Conservation (phyloP, 2,329 filamentous ascomycete genomes). For the Phoma sp. region DNA sequence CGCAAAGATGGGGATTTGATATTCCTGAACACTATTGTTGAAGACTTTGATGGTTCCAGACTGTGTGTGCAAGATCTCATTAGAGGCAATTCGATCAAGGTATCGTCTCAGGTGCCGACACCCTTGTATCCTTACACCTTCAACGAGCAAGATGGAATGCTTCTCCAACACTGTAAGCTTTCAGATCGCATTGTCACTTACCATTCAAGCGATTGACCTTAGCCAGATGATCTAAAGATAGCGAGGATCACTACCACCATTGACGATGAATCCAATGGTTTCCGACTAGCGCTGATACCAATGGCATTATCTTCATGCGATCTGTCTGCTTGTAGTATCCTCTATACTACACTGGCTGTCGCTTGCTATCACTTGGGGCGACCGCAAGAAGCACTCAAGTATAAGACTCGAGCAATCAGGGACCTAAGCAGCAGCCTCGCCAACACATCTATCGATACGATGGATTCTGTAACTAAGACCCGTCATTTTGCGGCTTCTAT, state of each 20-base stretch:
- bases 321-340: slow-evolving; percentile 47
- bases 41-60: slow-evolving; percentile 20
- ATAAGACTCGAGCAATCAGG: slow-evolving; percentile 53
- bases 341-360: slow-evolving; percentile 55
- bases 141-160: slow-evolving; percentile 28
- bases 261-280: slow-evolving; percentile 54
- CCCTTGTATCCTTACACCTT: background rate
- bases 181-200: no score
- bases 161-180: slow-evolving; percentile 5
- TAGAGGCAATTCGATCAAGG: background rate
- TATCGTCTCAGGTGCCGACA: background rate
- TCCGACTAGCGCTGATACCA: slow-evolving; percentile 54
- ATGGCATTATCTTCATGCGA: slow-evolving; percentile 51
- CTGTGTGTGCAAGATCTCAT: slow-evolving; percentile 1
- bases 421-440: slow-evolving; percentile 49
- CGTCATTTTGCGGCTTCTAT: slow-evolving; percentile 56
- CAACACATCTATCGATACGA: slow-evolving; percentile 3
- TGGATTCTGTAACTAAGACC: slow-evolving; percentile 40
- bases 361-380: slow-evolving; percentile 53
- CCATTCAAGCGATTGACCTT: slow-evolving; percentile 39
- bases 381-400: slow-evolving; percentile 49
- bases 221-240: slow-evolving; percentile 49
- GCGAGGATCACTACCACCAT: slow-evolving; percentile 57
- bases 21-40: slow-evolving; percentile 27
- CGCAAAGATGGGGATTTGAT: slow-evolving; percentile 13